These are phyloP conservation scores for Epichloe brachyelytri DNA, from an alignment of 2,329 filamentous ascomycete genomes.

Conservation along the genomic window DNA sequence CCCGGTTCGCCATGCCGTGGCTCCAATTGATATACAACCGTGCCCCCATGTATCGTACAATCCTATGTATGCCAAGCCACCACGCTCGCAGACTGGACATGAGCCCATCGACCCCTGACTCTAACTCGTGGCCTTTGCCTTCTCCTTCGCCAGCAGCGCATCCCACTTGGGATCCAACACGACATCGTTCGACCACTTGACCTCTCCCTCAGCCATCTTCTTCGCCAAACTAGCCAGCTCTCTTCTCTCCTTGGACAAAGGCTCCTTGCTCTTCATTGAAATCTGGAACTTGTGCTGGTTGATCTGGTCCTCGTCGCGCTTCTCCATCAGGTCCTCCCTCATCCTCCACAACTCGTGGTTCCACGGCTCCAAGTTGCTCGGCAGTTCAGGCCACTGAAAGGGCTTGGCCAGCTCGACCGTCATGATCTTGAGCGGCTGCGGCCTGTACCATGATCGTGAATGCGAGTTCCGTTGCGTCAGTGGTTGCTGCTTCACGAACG, in stretches of 20 bases:
- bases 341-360: constrained; percentile 46
- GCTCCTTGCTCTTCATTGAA: constrained; percentile 28
- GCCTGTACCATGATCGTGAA: constrained; percentile 52
- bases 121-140: constrained; percentile 10
- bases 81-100: too few relatives aligned
- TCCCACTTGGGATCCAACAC: constrained; percentile 36
- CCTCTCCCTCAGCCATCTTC: constrained; percentile 45
- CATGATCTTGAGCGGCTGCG: constrained; percentile 76
- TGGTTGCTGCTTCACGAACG: constrained; percentile 54
- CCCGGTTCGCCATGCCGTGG: background rate
- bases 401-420: constrained; percentile 77
- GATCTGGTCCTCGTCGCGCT: constrained; percentile 24
- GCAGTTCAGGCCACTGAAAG: constrained; percentile 74
- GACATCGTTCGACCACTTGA: constrained; percentile 43
- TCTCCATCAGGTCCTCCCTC: constrained; percentile 33
- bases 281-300: constrained; percentile 21
- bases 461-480: constrained; percentile 37
- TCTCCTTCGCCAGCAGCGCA: constrained; percentile 14
- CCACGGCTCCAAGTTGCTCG: constrained; percentile 50
- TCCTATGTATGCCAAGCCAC: background rate
- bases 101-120: background rate
- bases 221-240: constrained; percentile 50
- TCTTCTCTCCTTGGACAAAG: constrained; percentile 27
- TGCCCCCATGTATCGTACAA: constrained; percentile 16
- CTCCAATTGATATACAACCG: constrained; percentile 19